Evolutionary conservation across 176 grass and related monocot genomes (phyloP).

Genomic region (Echinochloa phyllopogon): DNA sequence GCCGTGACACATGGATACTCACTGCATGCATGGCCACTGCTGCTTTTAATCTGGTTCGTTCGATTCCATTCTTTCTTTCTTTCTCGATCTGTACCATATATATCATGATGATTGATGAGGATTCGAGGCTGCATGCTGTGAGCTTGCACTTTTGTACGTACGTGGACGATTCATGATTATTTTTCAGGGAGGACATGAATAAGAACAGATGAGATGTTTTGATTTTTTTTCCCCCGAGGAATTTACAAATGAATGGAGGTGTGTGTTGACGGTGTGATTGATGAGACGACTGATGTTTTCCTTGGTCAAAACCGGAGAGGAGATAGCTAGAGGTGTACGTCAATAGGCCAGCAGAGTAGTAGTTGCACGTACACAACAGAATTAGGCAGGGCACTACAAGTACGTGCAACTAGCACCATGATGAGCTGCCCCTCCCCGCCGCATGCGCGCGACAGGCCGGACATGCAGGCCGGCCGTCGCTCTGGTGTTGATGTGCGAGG

Average conservation of each 20-base stretch:
- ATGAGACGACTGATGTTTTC: neutral
- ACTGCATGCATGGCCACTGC: neutral
- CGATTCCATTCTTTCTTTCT: constrained; percentile 35
- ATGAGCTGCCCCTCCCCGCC: neutral
- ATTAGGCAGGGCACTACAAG: neutral
- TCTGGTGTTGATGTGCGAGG: too few relatives aligned
- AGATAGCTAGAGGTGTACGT: neutral
- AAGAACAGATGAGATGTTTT: neutral
- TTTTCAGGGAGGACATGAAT: neutral
- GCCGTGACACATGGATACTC: constrained; percentile 24
- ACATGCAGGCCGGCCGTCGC: neutral
- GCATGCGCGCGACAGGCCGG: neutral
- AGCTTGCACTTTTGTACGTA: constrained; percentile 14
- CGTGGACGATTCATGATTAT: constrained; percentile 23
- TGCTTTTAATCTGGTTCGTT: neutral
- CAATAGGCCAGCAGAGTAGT: neutral
- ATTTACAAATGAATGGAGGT: neutral
- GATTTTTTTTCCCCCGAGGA: neutral
- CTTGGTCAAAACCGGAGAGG: neutral
- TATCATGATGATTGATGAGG: neutral
- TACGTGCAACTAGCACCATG: neutral
- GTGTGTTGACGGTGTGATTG: neutral
- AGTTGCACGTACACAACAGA: neutral
- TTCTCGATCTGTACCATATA: constrained; percentile 42
- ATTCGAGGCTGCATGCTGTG: constrained; percentile 3